Base-by-base conservation (phyloP, 1,284 basidiomycete species). In the Boletus semigastroideus region DNA sequence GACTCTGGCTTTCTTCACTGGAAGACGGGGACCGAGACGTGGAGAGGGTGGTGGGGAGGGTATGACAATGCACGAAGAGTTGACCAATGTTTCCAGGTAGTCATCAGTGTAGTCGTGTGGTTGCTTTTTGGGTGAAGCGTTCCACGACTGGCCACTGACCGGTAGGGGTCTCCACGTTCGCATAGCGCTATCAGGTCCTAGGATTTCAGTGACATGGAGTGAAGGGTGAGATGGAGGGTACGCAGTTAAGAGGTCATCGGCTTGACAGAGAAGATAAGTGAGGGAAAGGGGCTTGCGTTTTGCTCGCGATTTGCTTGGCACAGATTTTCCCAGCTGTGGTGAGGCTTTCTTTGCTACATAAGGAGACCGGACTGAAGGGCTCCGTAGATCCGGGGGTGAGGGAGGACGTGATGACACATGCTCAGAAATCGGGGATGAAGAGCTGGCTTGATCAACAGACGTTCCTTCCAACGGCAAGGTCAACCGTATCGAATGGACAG, bases 131-230 rank as follows among this genome's bases (percentile, higher is more conserved):
- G 44, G 51, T 27, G 42, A 22, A 20, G 31, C 33, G 17, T 44
- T 37, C 28, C 14, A 27, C 6, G 12, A n/a, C 13, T 45, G 43
- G 16, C 53, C 20, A 16, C 56, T 56, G n/a, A 65, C 50, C 1
- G 55, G 47, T 22, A 45, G 38, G 6, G 59, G 54, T 27, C 45
- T 53, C 66, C 66, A 67, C 11, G 68, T 71, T 45, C 59, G 72
- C 59, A 79, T 67, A 27, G 68, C 76, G 58, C 80, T 82, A 49
- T 87, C 80, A 1, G 85, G 86, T 14, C 89, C 90, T 76, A 91
- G 82, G 45, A 87, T 86, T 22, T 75, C 71, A 3, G 76, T 70
- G n/a, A 90, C 69, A 10, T 59, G 67, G 17, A 90, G 71, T 0
- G 58, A 62, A 36, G 78, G 73, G 41, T 77, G 70, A 3, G 71